phyloP scores from a whole-genome alignment of 2,329 filamentous ascomycete genomes.

The Cladosporium cucumerinum region DNA sequence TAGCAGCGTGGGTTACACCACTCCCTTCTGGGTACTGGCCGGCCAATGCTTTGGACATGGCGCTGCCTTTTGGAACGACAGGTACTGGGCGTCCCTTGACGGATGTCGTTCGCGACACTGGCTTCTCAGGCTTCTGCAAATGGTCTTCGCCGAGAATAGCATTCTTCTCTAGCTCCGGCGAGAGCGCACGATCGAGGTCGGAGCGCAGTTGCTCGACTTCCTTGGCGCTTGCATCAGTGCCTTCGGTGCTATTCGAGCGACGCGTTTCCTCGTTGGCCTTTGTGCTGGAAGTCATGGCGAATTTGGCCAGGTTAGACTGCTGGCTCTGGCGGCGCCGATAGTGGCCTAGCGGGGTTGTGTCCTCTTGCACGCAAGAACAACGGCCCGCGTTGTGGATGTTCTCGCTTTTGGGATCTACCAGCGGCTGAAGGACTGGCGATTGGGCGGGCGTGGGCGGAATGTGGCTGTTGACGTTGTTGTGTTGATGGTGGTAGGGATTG shows the following conservation, averaged over 20 bases:
- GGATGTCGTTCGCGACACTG: not conserved
- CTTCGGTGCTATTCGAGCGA: constrained; percentile 19
- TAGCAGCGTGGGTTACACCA: constrained; percentile 44
- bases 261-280: constrained; percentile 20
- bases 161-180: constrained; percentile 18
- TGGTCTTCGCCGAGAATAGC: constrained; percentile 1
- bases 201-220: constrained; percentile 31
- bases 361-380: constrained; percentile 30
- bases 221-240: constrained; percentile 20
- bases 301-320: constrained; percentile 30
- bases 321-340: constrained; percentile 35
- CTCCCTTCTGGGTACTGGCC: constrained; percentile 26
- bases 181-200: constrained; percentile 31
- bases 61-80: constrained; percentile 13
- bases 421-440: constrained; percentile 9
- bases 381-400: constrained; percentile 30
- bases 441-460: constrained; percentile 9
- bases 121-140: not conserved
- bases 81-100: constrained; percentile 13
- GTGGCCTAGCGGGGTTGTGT: constrained; percentile 29
- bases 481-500: not conserved
- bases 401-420: constrained; percentile 6
- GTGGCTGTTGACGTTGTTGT: not conserved
- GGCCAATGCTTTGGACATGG: constrained; percentile 27
- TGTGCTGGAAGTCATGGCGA: constrained; percentile 30